Conservation (phyloP, 129 eudicot species). For the Pulicaria dysenterica region DNA sequence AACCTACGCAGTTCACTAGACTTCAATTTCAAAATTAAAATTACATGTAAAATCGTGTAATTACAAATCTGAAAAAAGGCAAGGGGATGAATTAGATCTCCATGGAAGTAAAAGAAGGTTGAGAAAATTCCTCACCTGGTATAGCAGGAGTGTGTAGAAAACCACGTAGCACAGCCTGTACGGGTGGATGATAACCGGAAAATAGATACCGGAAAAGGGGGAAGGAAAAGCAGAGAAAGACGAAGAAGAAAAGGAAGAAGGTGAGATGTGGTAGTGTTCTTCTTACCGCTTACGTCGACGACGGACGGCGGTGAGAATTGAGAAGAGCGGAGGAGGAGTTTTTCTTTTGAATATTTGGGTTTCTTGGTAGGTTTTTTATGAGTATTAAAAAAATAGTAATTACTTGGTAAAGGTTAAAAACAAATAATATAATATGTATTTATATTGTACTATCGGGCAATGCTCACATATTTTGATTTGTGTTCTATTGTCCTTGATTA, state of each 20-base stretch:
- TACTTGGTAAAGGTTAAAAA: no score
- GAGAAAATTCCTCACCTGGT: not conserved
- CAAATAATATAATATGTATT: no score
- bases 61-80: not conserved
- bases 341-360: no score
- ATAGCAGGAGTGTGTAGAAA: not conserved
- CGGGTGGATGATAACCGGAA: not conserved
- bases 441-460: no score
- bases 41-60: no score
- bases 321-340: no score
- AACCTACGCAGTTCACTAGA: not conserved
- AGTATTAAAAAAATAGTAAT: no score
- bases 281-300: no score
- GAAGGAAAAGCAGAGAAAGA: not conserved
- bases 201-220: not conserved
- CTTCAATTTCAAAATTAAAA: not conserved
- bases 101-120: not conserved
- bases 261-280: constrained; percentile 11
- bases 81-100: not conserved
- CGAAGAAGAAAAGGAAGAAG: constrained; percentile 18
- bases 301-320: no score
- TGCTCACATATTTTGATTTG: no score
- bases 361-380: no score
- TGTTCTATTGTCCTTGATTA: no score
- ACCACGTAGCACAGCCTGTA: constrained; percentile 18